phyloP scores from a whole-genome alignment of 495 filamentous ascomycete genomes.

The Baudoinia panamericana region DNA sequence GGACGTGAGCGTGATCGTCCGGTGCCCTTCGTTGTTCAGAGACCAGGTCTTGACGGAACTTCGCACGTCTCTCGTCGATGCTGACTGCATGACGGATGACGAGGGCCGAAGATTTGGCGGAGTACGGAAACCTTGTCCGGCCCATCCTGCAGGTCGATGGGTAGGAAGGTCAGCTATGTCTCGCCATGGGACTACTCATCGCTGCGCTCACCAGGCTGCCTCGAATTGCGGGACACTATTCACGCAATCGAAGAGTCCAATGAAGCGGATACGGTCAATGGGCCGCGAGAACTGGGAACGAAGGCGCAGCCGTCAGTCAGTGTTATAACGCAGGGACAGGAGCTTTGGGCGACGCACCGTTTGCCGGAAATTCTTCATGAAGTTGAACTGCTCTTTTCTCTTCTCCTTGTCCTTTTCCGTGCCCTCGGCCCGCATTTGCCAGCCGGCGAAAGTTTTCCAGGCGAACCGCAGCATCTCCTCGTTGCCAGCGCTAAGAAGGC shows the following conservation, averaged over 20 bases:
- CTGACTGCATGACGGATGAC: constrained; percentile 33
- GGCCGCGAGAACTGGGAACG: too few species aligned
- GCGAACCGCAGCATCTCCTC: constrained; percentile 76
- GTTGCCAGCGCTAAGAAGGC: constrained; percentile 68
- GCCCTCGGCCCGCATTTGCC: constrained; percentile 53
- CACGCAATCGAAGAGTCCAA: constrained; percentile 63
- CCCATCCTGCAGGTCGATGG: too few species aligned
- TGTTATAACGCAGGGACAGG: too few species aligned
- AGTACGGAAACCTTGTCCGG: constrained; percentile 69
- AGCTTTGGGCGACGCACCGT: constrained; percentile 72
- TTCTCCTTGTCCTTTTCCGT: constrained; percentile 43
- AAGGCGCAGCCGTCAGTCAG: too few species aligned
- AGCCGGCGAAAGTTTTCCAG: constrained; percentile 79
- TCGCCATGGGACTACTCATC: too few species aligned
- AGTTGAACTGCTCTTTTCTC: constrained; percentile 55
- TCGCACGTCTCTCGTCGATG: constrained; percentile 31
- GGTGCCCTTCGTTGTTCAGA: background rate
- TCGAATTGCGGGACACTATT: constrained; percentile 77
- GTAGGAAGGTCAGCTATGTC: too few species aligned
- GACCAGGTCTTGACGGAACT: constrained; percentile 59
- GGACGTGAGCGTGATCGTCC: background rate
- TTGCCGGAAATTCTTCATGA: constrained; percentile 72
- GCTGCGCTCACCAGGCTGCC: too few species aligned
- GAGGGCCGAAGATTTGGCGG: constrained; percentile 60
- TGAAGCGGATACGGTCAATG: constrained; percentile 46